A percentile compares a stretch with the other conserved stretches of the same genome.
These are phyloP conservation scores for Gnomoniopsis smithogilvyi DNA, from an alignment of 2,329 filamentous ascomycete genomes.

Conservation along the genomic window DNA sequence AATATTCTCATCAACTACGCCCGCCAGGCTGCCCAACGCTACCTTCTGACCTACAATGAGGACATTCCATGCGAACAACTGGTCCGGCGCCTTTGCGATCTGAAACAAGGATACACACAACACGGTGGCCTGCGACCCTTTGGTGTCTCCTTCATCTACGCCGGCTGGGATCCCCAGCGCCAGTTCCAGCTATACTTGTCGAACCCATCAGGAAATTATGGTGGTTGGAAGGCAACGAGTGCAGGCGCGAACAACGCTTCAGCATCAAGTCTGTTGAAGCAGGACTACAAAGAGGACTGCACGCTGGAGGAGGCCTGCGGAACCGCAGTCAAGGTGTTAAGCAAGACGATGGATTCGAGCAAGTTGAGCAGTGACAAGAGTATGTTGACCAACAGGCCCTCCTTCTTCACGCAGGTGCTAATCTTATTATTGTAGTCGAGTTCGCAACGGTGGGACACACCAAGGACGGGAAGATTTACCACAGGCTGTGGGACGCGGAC, in stretches of 20 bases:
- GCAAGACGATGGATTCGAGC: constrained; percentile 99
- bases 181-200: constrained; percentile 99
- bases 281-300: constrained; percentile 99
- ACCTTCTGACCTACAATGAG: constrained; percentile 99
- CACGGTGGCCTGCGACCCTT: constrained; percentile 97
- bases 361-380: constrained; percentile 99
- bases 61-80: constrained; percentile 99
- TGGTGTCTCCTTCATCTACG: constrained; percentile 99
- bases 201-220: constrained; percentile 98
- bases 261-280: constrained; percentile 94
- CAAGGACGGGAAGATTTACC: constrained; percentile 93
- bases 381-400: constrained; percentile 45
- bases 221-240: constrained; percentile 98
- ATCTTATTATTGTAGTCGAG: constrained; percentile 65
- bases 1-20: constrained; percentile 99
- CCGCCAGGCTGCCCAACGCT: constrained; percentile 91
- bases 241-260: constrained; percentile 98
- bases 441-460: constrained; percentile 98
- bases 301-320: constrained; percentile 93
- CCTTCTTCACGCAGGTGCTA: not conserved
- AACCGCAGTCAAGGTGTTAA: constrained; percentile 96
- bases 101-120: constrained; percentile 99
- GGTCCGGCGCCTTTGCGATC: constrained; percentile 90
- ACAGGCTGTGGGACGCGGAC: constrained; percentile 94
- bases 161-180: constrained; percentile 91